These are phyloP conservation scores for Leccinum broughii DNA, from an alignment of 768 basidiomycete genomes.

Conservation along the genomic window DNA sequence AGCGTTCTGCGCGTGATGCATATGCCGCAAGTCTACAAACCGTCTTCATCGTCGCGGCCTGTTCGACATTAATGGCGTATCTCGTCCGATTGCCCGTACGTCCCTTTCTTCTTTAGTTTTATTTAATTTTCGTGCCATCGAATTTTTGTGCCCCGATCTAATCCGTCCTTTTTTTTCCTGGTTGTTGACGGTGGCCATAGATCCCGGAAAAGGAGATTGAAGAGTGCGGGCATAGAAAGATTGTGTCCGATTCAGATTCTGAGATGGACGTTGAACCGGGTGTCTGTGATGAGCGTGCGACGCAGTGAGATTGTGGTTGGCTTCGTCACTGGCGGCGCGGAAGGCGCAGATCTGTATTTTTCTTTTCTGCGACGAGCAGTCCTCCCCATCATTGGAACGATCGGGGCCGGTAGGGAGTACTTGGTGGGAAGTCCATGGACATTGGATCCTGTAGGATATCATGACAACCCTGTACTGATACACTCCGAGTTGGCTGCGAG, in stretches of 20 bases:
- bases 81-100: conserved; percentile 20
- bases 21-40: conserved; percentile 22
- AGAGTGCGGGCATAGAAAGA: background rate
- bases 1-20: conserved; percentile 19
- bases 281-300: background rate
- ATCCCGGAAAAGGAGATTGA: conserved; percentile 17
- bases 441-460: no score
- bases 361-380: no score
- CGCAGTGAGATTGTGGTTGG: background rate
- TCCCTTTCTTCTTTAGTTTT: background rate
- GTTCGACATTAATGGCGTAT: conserved; percentile 21
- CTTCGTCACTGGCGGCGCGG: no score
- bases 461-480: no score
- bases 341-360: no score
- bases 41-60: conserved; percentile 21
- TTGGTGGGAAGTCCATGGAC: no score
- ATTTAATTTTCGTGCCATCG: background rate
- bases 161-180: background rate
- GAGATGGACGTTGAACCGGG: background rate
- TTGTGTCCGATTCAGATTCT: background rate
- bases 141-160: background rate
- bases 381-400: no score
- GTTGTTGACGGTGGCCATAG: background rate
- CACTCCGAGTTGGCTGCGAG: no score
- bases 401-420: no score